Percentiles rank a stretch among this genome's conserved stretches.
These are phyloP conservation scores for Nicotiana tomentosiformis DNA, from an alignment of 257 asterid species.

Conservation along the genomic window DNA sequence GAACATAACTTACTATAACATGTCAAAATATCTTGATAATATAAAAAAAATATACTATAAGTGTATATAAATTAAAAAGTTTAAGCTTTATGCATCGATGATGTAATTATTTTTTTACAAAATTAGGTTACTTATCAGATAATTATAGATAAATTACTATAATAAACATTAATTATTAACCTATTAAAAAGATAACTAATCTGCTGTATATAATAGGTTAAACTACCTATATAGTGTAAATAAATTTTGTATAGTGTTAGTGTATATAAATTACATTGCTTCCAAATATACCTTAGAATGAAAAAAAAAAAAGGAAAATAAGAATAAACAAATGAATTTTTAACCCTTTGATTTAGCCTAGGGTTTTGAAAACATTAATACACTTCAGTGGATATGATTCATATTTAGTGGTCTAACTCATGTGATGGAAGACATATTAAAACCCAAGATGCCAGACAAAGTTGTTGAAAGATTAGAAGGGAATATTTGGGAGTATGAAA, in stretches of 20 bases:
- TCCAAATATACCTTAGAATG: slow-evolving; percentile 16
- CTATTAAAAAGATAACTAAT: not conserved
- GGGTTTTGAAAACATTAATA: slow-evolving; percentile 48
- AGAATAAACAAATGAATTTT: not conserved
- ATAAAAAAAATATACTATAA: too few species aligned
- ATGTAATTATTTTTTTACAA: too few species aligned
- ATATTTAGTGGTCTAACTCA: slow-evolving; percentile 5
- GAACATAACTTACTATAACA: not conserved
- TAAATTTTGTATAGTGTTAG: not conserved
- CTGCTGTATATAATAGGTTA: not conserved
- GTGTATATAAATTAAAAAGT: too few species aligned
- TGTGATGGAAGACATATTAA: slow-evolving; percentile 72
- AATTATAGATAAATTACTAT: too few species aligned
- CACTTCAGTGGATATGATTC: slow-evolving; percentile 12
- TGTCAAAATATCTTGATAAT: too few species aligned
- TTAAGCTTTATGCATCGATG: too few species aligned
- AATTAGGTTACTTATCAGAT: too few species aligned
- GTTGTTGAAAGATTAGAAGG: slow-evolving; percentile 69
- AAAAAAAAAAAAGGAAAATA: slow-evolving; percentile 6
- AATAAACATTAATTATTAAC: not conserved
- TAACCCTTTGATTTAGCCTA: slow-evolving; percentile 60
- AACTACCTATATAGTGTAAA: not conserved
- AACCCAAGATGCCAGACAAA: slow-evolving; percentile 73
- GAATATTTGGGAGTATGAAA: slow-evolving; percentile 81
- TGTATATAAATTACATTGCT: not conserved